Percentiles rank a stretch among this genome's conserved stretches.
Evolutionary conservation across 2,329 filamentous ascomycete genomes (phyloP).

Genomic region (Echinosphaeria canescens): DNA sequence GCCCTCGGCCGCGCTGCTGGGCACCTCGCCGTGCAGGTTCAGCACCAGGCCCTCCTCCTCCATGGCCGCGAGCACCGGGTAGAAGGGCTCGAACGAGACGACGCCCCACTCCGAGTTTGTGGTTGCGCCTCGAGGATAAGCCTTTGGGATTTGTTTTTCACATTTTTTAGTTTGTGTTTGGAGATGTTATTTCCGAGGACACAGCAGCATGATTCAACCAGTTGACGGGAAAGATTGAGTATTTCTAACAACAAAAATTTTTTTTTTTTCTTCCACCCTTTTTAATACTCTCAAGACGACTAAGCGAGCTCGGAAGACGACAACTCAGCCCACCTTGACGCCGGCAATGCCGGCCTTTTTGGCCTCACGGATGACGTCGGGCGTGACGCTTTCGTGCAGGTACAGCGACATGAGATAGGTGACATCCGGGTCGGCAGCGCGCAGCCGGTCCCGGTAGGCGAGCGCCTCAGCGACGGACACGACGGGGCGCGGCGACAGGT

Average conservation of each 20-base stretch:
- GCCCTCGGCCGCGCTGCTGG: slow-evolving; percentile 8
- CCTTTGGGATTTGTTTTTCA: slow-evolving; percentile 1
- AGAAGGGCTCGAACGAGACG: slow-evolving; percentile 46
- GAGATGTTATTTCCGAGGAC: too few species aligned
- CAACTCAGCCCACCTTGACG: slow-evolving; percentile 30
- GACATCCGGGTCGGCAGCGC: slow-evolving; percentile 36
- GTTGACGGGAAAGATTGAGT: too few species aligned
- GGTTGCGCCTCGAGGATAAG: slow-evolving; percentile 25
- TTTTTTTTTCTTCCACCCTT: too few species aligned
- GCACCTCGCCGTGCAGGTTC: slow-evolving; percentile 87
- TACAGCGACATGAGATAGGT: slow-evolving; percentile 56
- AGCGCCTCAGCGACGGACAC: slow-evolving; percentile 39
- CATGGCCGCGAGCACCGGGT: slow-evolving; percentile 76
- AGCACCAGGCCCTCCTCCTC: slow-evolving; percentile 46
- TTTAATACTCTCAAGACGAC: too few species aligned
- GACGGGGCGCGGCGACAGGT: slow-evolving; percentile 38
- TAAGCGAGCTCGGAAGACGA: too few species aligned
- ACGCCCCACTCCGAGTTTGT: slow-evolving; percentile 51
- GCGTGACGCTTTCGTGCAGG: slow-evolving; percentile 37
- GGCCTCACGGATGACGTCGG: slow-evolving; percentile 50
- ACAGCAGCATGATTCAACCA: too few species aligned
- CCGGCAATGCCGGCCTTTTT: slow-evolving; percentile 48
- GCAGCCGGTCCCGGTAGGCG: slow-evolving; percentile 39
- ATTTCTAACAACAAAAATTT: too few species aligned
- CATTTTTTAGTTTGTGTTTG: slow-evolving; percentile 10